phyloP scores from a whole-genome alignment of 257 asterid genomes.

The Jasminum sambac region DNA sequence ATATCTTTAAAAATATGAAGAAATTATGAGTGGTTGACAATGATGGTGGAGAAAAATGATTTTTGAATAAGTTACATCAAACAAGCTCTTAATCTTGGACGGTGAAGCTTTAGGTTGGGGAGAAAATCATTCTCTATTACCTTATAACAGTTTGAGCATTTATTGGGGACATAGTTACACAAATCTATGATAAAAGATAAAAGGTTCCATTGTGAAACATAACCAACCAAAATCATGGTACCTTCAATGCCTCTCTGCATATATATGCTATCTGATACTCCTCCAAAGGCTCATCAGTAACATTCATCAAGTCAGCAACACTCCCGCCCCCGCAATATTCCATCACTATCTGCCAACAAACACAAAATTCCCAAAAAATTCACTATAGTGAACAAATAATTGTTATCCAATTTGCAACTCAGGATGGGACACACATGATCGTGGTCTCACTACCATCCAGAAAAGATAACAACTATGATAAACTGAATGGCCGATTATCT shows the following conservation, averaged over 20 bases:
- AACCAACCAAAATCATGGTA: slow-evolving; percentile 32
- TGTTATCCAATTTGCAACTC: slow-evolving; percentile 19
- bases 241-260: slow-evolving; percentile 95
- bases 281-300: slow-evolving; percentile 85
- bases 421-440: slow-evolving; percentile 1
- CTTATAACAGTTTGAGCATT: not conserved
- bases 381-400: slow-evolving; percentile 7
- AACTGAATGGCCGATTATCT: slow-evolving; percentile 19
- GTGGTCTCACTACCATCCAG: slow-evolving; percentile 3
- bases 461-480: slow-evolving; percentile 13
- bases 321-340: slow-evolving; percentile 99
- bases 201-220: slow-evolving; percentile 16
- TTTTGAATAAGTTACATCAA: not conserved
- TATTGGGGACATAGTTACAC: not conserved
- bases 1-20: too few relatives aligned
- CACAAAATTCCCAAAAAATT: slow-evolving; percentile 24
- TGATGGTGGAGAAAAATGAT: too few relatives aligned
- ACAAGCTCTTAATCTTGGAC: not conserved
- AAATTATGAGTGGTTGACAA: too few relatives aligned
- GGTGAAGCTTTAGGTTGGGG: slow-evolving; percentile 8
- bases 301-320: slow-evolving; percentile 95
- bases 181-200: slow-evolving; percentile 8
- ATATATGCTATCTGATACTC: slow-evolving; percentile 89
- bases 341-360: slow-evolving; percentile 91
- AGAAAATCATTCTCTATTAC: not conserved